These are phyloP conservation scores for Kodamaea sp. DNA, from an alignment of 1,139 yeast species.

Conservation along the genomic window DNA sequence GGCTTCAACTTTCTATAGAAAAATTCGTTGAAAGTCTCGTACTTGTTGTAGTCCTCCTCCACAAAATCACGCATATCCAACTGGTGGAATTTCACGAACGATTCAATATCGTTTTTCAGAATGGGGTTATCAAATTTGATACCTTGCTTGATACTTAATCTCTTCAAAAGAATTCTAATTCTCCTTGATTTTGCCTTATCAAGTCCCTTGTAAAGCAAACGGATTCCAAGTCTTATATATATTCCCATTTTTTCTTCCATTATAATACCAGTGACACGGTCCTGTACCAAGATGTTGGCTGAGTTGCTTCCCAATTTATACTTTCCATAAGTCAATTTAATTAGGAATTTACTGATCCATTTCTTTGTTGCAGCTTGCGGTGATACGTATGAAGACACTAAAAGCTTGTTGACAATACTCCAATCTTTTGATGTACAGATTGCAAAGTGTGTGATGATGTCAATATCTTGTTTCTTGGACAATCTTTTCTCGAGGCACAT, in stretches of 20 bases:
- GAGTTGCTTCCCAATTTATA: constrained; percentile 86
- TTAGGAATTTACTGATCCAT: constrained; percentile 83
- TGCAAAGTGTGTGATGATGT: constrained; percentile 82
- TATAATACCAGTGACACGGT: constrained; percentile 81
- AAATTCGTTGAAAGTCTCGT: constrained; percentile 80
- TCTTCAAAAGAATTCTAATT: constrained; percentile 58
- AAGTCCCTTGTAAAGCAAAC: constrained; percentile 78
- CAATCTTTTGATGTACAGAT: constrained; percentile 82
- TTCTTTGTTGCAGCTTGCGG: constrained; percentile 81
- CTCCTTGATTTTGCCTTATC: constrained; percentile 54
- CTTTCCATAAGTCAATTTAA: constrained; percentile 86
- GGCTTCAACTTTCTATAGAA: constrained; percentile 79
- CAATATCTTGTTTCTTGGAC: constrained; percentile 56
- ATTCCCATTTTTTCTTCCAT: constrained; percentile 92
- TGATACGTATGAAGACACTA: constrained; percentile 74
- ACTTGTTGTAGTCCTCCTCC: constrained; percentile 49
- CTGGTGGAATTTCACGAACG: constrained; percentile 81
- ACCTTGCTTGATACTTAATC: constrained; percentile 80
- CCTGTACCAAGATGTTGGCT: constrained; percentile 93
- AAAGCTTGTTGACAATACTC: constrained; percentile 64
- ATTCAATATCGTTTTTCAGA: constrained; percentile 66
- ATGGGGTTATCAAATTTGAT: constrained; percentile 71
- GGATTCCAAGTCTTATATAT: constrained; percentile 82
- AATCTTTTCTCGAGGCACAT: constrained; percentile 67
- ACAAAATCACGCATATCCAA: constrained; percentile 72